Evolutionary conservation across 176 grass and related monocot species (phyloP).

Genomic region (Metroxylon sagu): DNA sequence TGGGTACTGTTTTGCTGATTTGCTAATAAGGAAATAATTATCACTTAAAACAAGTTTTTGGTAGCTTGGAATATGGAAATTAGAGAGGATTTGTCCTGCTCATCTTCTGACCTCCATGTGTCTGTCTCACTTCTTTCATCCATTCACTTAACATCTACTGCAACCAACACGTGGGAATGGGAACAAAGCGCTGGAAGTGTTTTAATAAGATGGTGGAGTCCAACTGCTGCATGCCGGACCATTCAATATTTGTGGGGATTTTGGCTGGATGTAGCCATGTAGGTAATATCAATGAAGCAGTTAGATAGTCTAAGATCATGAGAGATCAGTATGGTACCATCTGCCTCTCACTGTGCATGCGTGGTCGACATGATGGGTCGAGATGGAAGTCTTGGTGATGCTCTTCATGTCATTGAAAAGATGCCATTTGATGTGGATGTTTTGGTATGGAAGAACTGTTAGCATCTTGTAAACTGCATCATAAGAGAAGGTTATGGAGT

Average conservation of each 20-base stretch:
- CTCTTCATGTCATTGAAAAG: constrained; percentile 30
- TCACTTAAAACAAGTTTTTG: too few relatives aligned
- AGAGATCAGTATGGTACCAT: constrained; percentile 13
- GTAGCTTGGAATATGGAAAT: too few relatives aligned
- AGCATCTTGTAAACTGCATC: constrained; percentile 50
- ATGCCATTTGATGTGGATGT: constrained; percentile 48
- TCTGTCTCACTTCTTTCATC: too few relatives aligned
- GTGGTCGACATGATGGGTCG: constrained; percentile 64
- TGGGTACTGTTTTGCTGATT: too few relatives aligned
- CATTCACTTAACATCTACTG: too few relatives aligned
- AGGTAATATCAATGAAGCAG: constrained; percentile 50
- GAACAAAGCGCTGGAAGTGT: constrained; percentile 21
- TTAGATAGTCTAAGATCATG: constrained; percentile 51
- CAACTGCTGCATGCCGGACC: constrained; percentile 25
- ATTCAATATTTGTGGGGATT: constrained; percentile 49
- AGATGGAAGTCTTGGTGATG: constrained; percentile 48
- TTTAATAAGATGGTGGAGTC: constrained; percentile 35
- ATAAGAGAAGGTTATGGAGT: constrained; percentile 39
- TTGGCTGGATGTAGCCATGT: constrained; percentile 47
- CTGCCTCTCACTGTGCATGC: constrained; percentile 45
- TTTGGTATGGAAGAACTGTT: constrained; percentile 53
- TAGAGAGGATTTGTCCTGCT: too few relatives aligned
- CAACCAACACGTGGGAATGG: constrained; percentile 14
- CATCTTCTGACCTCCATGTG: too few relatives aligned
- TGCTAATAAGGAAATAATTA: too few relatives aligned